Evolutionary conservation across 2,329 filamentous ascomycete species (phyloP), one percentile per base, ranked within the genome.

Genomic region (Phialocephala sp.): DNA sequence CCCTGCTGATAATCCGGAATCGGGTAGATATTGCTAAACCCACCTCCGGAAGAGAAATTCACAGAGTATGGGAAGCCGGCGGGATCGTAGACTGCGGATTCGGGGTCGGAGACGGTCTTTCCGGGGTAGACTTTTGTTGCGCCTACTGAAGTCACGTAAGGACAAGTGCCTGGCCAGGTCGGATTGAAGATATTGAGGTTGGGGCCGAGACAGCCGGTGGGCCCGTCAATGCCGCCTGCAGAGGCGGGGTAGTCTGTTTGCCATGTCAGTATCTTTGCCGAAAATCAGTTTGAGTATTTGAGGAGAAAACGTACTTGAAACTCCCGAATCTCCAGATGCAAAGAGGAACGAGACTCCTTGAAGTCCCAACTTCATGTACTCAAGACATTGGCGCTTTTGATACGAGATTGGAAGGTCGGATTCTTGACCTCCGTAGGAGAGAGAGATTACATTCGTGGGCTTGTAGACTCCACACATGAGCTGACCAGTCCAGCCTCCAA

Each of bases 301-400:
- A 12, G 12, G 18, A 36, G 20, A 39, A 39, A 35, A 57, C 55
- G 4, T 24, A 57, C 55, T 57, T 22, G 55, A 57, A 12, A 72
- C 72, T n/a, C 87, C 87, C 37, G 76, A 74, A 72, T 89, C 87
- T 4, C 87, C 87, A 2, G 83, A 86, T 14, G 84, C 81, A 75
- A 89, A 87, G 39, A 91, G 77, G 18, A 90, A 79, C 1, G 85
- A 84, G 1, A 89, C 84, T 35, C 89, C 89, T 24, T 88, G 85
- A 2, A 86, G 83, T 20, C 87, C 88, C 39, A 91, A 84, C 71
- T 89, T 84, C 52, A 84, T 86, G 71, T 89, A 87, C 66, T 87
- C 80, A 67, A 83, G 81, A 79, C 89, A 91, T 14, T 89, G 86
- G 57, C 83, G 82, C 60, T 80, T 78, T 36, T 87, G 57, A 47